Evolutionary conservation across 768 basidiomycete species (phyloP), one percentile per base, ranked within the genome.

Genomic region (Paxillus rubicundulus): DNA sequence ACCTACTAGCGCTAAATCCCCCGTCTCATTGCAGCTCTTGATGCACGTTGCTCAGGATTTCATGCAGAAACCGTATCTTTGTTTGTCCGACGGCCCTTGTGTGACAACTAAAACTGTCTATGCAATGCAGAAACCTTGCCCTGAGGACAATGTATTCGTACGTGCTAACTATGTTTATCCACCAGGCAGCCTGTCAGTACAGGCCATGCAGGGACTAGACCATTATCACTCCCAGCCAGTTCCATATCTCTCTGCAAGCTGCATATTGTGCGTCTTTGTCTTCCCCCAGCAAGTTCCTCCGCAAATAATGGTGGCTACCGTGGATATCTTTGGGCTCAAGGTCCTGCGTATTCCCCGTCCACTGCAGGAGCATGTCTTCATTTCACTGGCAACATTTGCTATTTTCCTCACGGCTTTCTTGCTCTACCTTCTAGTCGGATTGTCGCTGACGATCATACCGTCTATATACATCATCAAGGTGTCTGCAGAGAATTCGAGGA

Each of bases 401-500:
- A 64, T 84, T 20, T 81, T 87, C 45, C 61, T 87, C 58, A 61
- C 66, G 2, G 79, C 84, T 4, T 92, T 87, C 68, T 41, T 91
- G n/a, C 80, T 93, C 48, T 78, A 87, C 49, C 77, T 93, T 30
- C 77, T 93, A 50, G 84, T 90, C 49, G 86, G 83, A 3, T 70
- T 93, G 45, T 91, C 89, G 5, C 67, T 86, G 33, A 82, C 90
- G 2, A 86, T 93, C 69, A 82, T 85, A 65, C 86, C 83, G 65
- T 63, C 80, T 18, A 78, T 90, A 27, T 87, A 84, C 65, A 71
- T 90, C 24, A 70, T 89, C 45, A 59, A 70, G 17, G 64, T 89
- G 33, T 49, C 69, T 3, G 72, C 69, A 59, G 50, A 56, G 34
- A 45, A 62, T 36, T 59, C 64, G 20, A 20, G 34, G 38, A 65